A percentile compares a stretch with the other conserved stretches of the same genome.
phyloP scores from a whole-genome alignment of 352 stramenopile species.

The Labyrinthula sp. region DNA sequence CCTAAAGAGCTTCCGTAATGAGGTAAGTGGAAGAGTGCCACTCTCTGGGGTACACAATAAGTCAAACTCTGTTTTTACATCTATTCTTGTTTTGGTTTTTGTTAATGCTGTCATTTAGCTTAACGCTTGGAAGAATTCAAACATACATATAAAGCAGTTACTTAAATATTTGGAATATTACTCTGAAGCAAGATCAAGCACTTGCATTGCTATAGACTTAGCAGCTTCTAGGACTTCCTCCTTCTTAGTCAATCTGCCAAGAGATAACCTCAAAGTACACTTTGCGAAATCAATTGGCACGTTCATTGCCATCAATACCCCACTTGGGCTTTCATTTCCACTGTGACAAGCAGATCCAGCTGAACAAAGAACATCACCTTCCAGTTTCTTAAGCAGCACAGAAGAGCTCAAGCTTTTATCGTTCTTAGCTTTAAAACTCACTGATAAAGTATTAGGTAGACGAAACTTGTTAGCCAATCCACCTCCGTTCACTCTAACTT shows the following conservation, averaged over 20 bases:
- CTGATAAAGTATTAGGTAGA: constrained; percentile 85
- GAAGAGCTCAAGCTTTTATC: constrained; percentile 55
- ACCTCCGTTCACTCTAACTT: constrained; percentile 48
- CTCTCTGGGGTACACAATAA: too few relatives aligned
- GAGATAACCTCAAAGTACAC: constrained; percentile 74
- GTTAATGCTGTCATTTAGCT: too few relatives aligned
- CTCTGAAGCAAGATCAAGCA: too few relatives aligned
- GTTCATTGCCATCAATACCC: constrained; percentile 73
- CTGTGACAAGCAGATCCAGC: constrained; percentile 74
- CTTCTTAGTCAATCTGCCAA: constrained; percentile 62
- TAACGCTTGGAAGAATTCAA: too few relatives aligned
- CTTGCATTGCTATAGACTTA: too few relatives aligned
- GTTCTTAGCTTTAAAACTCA: constrained; percentile 66
- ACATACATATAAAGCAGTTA: too few relatives aligned
- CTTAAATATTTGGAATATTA: too few relatives aligned
- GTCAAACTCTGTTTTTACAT: too few relatives aligned
- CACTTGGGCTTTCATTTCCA: constrained; percentile 16
- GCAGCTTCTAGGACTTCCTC: constrained; percentile 58
- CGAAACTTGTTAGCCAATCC: constrained; percentile 30
- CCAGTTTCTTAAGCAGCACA: constrained; percentile 58
- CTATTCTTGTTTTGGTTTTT: too few relatives aligned
- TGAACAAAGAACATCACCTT: constrained; percentile 58
- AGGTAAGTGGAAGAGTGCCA: too few relatives aligned
- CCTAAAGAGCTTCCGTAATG: too few relatives aligned
- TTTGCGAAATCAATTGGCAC: constrained; percentile 58